Evolutionary conservation across 2,329 filamentous ascomycete species (phyloP).

Genomic region (Incumbomyces delicatus): DNA sequence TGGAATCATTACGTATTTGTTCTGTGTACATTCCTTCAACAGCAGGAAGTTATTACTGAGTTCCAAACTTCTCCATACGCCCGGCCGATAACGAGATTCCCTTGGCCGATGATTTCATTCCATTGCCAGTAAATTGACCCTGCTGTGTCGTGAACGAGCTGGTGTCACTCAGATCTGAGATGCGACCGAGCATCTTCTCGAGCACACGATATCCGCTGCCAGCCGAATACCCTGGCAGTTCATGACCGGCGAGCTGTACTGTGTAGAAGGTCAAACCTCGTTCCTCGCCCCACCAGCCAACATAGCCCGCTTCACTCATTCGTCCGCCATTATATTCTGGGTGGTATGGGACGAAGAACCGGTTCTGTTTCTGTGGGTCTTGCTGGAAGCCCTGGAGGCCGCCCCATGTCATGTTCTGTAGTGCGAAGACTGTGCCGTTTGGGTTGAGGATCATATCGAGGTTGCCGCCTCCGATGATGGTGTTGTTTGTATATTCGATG

Average conservation of each 20-base stretch:
- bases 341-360: conserved; percentile 36
- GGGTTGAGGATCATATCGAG: conserved; percentile 41
- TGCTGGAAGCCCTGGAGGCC: conserved; percentile 37
- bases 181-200: conserved; percentile 64
- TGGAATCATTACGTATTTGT: too few species aligned
- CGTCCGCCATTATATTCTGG: conserved; percentile 29
- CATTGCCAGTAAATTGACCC: neutral
- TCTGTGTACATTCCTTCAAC: too few species aligned
- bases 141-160: conserved; percentile 9
- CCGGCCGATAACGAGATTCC: too few species aligned
- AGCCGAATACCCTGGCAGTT: conserved; percentile 33
- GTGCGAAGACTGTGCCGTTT: conserved; percentile 41
- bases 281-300: conserved; percentile 34
- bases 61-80: too few species aligned
- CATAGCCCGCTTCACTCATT: conserved; percentile 31
- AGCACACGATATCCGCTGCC: conserved; percentile 59
- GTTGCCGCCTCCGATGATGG: conserved; percentile 39
- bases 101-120: too few species aligned
- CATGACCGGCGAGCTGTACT: conserved; percentile 19
- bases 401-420: conserved; percentile 47
- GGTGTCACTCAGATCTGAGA: conserved; percentile 6
- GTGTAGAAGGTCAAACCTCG: conserved; percentile 34
- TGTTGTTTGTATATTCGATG: conserved; percentile 43
- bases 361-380: conserved; percentile 27
- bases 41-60: too few species aligned